Evolutionary conservation across 345 rosid species (phyloP), one percentile per base, ranked within the genome.

Genomic region (Erysimum cheiranthoides): DNA sequence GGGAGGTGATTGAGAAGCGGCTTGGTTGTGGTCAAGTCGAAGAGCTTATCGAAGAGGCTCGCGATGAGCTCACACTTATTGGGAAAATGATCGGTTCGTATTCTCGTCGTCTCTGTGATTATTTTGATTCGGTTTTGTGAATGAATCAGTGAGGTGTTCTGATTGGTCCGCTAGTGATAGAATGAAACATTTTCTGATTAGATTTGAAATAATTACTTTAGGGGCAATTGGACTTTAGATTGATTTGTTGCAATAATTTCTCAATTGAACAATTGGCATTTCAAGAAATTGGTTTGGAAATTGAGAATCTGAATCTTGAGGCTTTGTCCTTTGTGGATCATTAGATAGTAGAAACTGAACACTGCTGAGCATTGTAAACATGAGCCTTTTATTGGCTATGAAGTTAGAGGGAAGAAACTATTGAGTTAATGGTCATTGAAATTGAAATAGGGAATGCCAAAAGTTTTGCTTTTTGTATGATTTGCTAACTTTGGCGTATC

Each of bases 11-110:
- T 71, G 97, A 93, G 90, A 86, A 91, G 62, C 85, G 85, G 35
- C 81, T 96, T 17, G 97, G 93, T 5, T 93, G 98, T 62, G 99
- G 99, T 69, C 97, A 93, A 85, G 98, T 93, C 60, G 99, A 96
- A 81, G 98, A 93, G 88, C 95, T 95, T 51, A 86, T 95, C 40
- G 99, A 95, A 80, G 98, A 90, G 81, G 99, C 99, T 79, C 82
- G 70, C 27, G 97, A 95, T 65, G 96, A 95, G 85, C 96, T 92
- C 85, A 92, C 84, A n/a, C 96, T 92, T 80, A 85, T 90, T 58
- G 87, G 72, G 3, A 90, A 89, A 81, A 95, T 95, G 97, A 95
- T 92, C 79, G 99, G 98, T 95, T 31, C 50, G 92, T 83, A n/a
- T 1, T 3, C 9, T 63, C 5, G 0, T 28, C n/a, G 27, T 2